A percentile compares a stretch with the other conserved stretches of the same genome.
Evolutionary conservation across 139 green algal species (phyloP).

Genomic region (Edaphochlamys debaryana): DNA sequence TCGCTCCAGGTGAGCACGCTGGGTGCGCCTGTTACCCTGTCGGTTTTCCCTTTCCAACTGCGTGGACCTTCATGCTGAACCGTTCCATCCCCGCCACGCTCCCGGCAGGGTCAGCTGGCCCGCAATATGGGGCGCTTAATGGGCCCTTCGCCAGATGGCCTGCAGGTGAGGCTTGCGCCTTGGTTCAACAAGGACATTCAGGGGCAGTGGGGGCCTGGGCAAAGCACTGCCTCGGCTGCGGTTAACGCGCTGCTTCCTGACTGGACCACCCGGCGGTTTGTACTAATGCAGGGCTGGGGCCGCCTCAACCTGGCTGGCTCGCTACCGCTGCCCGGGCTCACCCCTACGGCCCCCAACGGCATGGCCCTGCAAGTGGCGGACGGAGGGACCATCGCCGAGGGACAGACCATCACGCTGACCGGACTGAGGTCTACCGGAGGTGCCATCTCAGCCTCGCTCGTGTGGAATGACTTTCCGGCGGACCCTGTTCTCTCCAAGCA

Average conservation of each 20-base stretch:
- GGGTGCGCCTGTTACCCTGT: not conserved
- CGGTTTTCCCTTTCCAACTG: too few relatives aligned
- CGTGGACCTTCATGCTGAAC: too few relatives aligned
- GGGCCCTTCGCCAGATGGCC: constrained; percentile 1
- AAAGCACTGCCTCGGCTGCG: constrained; percentile 44
- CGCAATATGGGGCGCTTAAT: not conserved
- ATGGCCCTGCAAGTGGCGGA: constrained; percentile 17
- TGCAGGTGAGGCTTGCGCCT: too few relatives aligned
- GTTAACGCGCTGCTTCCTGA: too few relatives aligned
- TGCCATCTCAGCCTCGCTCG: constrained; percentile 44
- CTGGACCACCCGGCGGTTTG: too few relatives aligned
- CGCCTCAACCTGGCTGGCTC: constrained; percentile 28
- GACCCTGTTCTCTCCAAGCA: constrained; percentile 16
- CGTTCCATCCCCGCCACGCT: not conserved
- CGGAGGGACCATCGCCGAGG: not conserved
- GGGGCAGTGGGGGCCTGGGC: too few relatives aligned
- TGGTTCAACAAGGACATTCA: too few relatives aligned
- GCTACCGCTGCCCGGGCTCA: constrained; percentile 50
- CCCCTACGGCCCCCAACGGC: constrained; percentile 23
- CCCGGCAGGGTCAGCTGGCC: not conserved
- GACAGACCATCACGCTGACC: not conserved
- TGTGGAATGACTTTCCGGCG: constrained; percentile 72
- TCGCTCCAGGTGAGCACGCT: not conserved
- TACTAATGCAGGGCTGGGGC: constrained; percentile 45
- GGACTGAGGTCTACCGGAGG: constrained; percentile 62